Percentiles rank a stretch among this genome's conserved stretches.
phyloP scores from a whole-genome alignment of 2,329 filamentous ascomycete species.

The Xylaria sp. region DNA sequence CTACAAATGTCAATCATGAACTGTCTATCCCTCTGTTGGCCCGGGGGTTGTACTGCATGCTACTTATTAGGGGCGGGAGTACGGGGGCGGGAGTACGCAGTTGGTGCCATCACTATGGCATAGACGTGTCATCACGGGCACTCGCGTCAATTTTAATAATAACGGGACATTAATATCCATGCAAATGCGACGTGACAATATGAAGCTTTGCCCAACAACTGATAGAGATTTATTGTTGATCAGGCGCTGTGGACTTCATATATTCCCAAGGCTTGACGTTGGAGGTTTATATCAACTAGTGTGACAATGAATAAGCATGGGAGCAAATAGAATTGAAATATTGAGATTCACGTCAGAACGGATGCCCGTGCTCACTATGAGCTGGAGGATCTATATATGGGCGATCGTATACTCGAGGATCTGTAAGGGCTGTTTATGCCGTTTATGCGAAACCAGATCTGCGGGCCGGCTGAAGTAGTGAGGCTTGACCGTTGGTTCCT shows the following conservation, averaged over 20 bases:
- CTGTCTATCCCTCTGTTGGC: not conserved
- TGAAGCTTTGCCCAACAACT: not conserved
- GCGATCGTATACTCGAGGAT: conserved; percentile 5
- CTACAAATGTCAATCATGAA: not conserved
- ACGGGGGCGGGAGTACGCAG: conserved; percentile 3
- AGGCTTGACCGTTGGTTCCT: conserved; percentile 23
- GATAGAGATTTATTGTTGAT: not conserved
- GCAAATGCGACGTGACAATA: conserved; percentile 10
- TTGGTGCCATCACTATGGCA: conserved; percentile 17
- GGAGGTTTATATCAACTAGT: not conserved
- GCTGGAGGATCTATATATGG: conserved; percentile 15
- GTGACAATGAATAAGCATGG: not conserved
- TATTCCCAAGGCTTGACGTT: not conserved
- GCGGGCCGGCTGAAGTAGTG: conserved; percentile 25
- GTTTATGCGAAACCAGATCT: conserved; percentile 28
- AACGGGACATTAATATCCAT: conserved; percentile 12
- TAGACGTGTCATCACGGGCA: conserved; percentile 27
- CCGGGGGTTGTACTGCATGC: conserved; percentile 9
- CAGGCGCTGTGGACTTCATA: not conserved
- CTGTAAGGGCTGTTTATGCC: conserved; percentile 14
- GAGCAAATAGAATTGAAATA: conserved; percentile 6
- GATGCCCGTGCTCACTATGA: conserved; percentile 5
- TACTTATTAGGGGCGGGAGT: conserved; percentile 7
- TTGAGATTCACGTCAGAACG: conserved; percentile 5
- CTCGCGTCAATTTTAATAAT: conserved; percentile 23